A percentile compares a stretch with the other conserved stretches of the same genome.
Evolutionary conservation across 192 early-diverging fungal species (phyloP).

Genomic region (Coemansia umbellata): DNA sequence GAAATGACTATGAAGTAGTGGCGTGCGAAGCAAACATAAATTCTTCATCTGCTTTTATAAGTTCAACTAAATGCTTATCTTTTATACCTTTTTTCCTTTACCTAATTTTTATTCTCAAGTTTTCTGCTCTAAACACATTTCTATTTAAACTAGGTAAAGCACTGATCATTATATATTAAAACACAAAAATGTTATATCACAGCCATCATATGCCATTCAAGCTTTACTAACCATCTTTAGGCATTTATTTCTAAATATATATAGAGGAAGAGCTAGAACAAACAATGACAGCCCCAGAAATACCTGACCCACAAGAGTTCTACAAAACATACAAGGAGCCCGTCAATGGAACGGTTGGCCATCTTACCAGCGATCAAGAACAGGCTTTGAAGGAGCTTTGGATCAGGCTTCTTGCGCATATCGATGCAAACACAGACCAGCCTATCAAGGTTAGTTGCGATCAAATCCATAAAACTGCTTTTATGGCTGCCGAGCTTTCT

Average conservation of each 20-base stretch:
- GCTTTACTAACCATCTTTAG: not conserved
- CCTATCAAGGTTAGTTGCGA: slow-evolving; percentile 28
- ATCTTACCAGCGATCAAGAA: slow-evolving; percentile 25
- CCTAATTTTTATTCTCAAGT: no score
- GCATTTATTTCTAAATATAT: not conserved
- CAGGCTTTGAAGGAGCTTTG: slow-evolving; percentile 31
- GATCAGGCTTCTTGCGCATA: slow-evolving; percentile 22
- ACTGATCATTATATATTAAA: no score
- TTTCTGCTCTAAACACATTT: no score
- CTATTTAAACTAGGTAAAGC: no score
- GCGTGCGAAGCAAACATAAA: no score
- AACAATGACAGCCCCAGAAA: slow-evolving; percentile 17
- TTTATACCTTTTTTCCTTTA: no score
- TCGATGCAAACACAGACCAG: slow-evolving; percentile 11
- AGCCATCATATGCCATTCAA: no score
- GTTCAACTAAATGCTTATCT: no score
- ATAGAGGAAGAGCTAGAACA: no score
- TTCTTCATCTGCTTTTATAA: no score
- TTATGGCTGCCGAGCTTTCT: not conserved
- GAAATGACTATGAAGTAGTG: no score
- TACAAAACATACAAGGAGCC: slow-evolving; percentile 18
- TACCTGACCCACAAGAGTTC: slow-evolving; percentile 5
- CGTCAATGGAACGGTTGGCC: slow-evolving; percentile 14
- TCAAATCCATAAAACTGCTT: slow-evolving; percentile 2
- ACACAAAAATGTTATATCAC: no score